Evolutionary conservation across 139 green algal genomes (phyloP).

Genomic region (Microglena sp.): DNA sequence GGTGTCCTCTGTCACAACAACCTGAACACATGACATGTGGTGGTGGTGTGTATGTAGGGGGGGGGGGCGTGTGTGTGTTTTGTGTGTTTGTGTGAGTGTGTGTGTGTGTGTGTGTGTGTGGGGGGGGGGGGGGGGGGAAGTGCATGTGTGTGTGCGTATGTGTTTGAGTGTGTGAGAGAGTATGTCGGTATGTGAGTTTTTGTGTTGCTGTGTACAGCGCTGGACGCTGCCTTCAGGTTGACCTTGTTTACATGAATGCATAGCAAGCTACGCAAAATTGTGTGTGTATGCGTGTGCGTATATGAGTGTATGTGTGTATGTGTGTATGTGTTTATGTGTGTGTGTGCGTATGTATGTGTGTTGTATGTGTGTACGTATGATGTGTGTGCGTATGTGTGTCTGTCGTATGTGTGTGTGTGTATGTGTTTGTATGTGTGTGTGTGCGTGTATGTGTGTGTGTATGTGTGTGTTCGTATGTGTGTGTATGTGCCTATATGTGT

Average conservation of each 20-base stretch:
- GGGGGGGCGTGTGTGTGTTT: not conserved
- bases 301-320: not conserved
- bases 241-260: constrained; percentile 48
- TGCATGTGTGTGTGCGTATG: too few species aligned
- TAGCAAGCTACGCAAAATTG: not conserved
- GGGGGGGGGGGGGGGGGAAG: not conserved
- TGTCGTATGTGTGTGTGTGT: not conserved
- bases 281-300: not conserved
- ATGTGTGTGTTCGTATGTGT: too few species aligned
- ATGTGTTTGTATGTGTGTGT: not conserved
- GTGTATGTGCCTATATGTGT: too few species aligned
- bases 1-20: constrained; percentile 64
- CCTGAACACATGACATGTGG: constrained; percentile 45
- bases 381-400: not conserved
- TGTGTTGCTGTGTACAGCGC: too few species aligned
- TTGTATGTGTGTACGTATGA: not conserved
- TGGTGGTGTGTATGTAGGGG: not conserved
- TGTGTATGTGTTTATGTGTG: not conserved
- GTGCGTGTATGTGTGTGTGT: not conserved
- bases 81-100: not conserved
- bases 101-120: not conserved
- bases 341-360: not conserved
- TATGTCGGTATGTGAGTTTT: too few species aligned
- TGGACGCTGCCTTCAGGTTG: constrained; percentile 47
- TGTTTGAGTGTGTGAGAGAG: not conserved